Percentiles rank a stretch among this genome's conserved stretches.
Evolutionary conservation across 2,329 filamentous ascomycete genomes (phyloP).

Genomic region (Phyllosticta citriasiana): DNA sequence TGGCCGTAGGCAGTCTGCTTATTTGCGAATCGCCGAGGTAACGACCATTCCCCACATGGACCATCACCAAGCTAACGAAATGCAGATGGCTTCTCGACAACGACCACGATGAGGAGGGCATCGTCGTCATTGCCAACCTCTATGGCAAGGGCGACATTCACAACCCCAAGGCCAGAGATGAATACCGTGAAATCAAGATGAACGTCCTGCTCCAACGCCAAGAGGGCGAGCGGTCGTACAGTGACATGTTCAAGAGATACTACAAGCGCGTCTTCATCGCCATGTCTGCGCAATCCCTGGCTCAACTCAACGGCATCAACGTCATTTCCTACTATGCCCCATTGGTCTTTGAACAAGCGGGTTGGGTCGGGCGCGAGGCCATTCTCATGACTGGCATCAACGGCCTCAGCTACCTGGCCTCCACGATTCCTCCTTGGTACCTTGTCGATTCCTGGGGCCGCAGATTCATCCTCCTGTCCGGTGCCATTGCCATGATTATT

Average conservation of each 20-base stretch:
- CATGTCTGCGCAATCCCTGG: constrained; percentile 94
- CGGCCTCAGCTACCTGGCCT: constrained; percentile 78
- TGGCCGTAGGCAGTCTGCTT: constrained; percentile 76
- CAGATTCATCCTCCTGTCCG: constrained; percentile 78
- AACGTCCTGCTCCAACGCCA: constrained; percentile 85
- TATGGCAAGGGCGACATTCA: constrained; percentile 95
- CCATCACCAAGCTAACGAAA: constrained; percentile 17
- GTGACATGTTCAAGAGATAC: constrained; percentile 92
- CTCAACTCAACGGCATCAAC: constrained; percentile 97
- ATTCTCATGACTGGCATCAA: constrained; percentile 98
- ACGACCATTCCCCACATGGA: constrained; percentile 13
- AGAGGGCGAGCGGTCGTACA: constrained; percentile 85
- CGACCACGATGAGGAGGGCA: constrained; percentile 95
- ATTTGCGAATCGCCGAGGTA: constrained; percentile 96
- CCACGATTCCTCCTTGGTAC: constrained; percentile 95
- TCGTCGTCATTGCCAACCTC: constrained; percentile 94
- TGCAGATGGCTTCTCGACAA: constrained; percentile 90
- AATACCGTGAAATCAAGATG: constrained; percentile 99
- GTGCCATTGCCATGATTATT: constrained; percentile 80
- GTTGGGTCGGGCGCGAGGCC: constrained; percentile 84
- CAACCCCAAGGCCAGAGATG: constrained; percentile 81
- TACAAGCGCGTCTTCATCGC: constrained; percentile 89
- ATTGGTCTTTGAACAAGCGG: constrained; percentile 89
- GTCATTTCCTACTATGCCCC: constrained; percentile 99
- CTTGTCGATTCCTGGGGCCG: constrained; percentile 88